Evolutionary conservation across 192 early-diverging fungal species (phyloP), one percentile per base, ranked within the genome.

Genomic region (Podila minutissima): DNA sequence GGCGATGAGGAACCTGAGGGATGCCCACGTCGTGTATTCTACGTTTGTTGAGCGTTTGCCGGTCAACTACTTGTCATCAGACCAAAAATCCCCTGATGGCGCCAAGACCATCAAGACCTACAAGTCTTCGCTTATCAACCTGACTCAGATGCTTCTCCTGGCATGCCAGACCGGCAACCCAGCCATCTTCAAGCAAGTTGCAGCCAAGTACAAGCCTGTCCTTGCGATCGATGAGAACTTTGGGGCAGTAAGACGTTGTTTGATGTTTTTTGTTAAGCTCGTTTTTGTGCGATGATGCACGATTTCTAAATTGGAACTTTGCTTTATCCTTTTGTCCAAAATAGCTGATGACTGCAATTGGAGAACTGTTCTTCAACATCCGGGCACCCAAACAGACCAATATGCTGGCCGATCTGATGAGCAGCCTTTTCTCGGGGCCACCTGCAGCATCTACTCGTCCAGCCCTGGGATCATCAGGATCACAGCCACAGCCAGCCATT

Each of bases 351-450:
- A 72, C 84, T 5, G 72, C 84, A 22, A 87, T 89, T 74, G 88
- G 86, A 41, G 63, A 82, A 12, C 63, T 78, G 2, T 89, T 86
- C 70, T 89, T 89, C 68, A 76, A 78, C 32, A 81, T 89, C 50
- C 74, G 58, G 57, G 82, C 82, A 20, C 86, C 84, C 33, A 78
- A 75, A 51, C 88, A 87, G 68, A 71, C 79, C 26, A 88, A 88
- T 46, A 81, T 85, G 71, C 33, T 88, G 53, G 82, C 83, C 22
- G 87, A 88, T 63, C 51, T 88, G 35, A 85, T 88, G 87, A 83
- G 79, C 65, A 88, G 83, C 61, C 69, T 88, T 24, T 88, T 88
- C 50, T 68, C 71, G 50, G 86, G 83, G 17, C 63, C 73, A 29
- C 82, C 85, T 37, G 37, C 78, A 4, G 61, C 72, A 51, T 35